Percentiles rank a stretch among this genome's conserved stretches.
Evolutionary conservation across 106 monocot species (phyloP).

Genomic region (Dactylorhiza incarnata): DNA sequence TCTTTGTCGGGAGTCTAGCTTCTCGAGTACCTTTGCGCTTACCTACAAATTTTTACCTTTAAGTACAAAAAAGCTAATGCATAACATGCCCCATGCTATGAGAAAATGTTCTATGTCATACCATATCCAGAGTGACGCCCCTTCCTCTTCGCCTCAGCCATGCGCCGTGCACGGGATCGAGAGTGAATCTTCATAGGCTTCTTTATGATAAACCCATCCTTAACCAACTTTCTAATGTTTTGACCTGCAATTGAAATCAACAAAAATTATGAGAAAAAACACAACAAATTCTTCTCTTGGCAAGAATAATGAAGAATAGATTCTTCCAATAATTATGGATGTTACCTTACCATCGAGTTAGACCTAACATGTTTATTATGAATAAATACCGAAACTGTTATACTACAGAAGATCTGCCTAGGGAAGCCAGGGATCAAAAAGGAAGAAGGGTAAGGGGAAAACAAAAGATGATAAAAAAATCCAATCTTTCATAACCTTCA

Average conservation of each 20-base stretch:
- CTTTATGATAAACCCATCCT: conserved; percentile 35
- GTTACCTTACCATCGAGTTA: not conserved
- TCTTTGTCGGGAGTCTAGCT: conserved; percentile 45
- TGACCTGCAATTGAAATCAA: conserved; percentile 21
- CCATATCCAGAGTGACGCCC: conserved; percentile 46
- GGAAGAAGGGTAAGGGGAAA: no score
- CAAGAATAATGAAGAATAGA: not conserved
- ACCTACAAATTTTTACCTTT: conserved; percentile 14
- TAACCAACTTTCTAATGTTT: conserved; percentile 39
- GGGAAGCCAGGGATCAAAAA: no score
- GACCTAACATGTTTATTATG: not conserved
- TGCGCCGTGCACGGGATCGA: conserved; percentile 33
- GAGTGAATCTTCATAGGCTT: conserved; percentile 39
- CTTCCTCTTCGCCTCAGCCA: conserved; percentile 39
- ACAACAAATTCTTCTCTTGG: not conserved
- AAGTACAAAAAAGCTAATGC: not conserved
- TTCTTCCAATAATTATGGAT: not conserved
- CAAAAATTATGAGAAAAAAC: not conserved
- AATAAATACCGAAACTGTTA: no score
- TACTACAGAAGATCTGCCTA: no score
- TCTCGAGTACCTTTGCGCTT: conserved; percentile 48
- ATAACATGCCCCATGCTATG: not conserved
- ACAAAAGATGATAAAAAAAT: no score
- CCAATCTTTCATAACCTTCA: no score
- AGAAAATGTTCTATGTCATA: conserved; percentile 4